A percentile compares a stretch with the other conserved stretches of the same genome.
Conservation (phyloP, 768 basidiomycete species). For the Boletellus sp. region DNA sequence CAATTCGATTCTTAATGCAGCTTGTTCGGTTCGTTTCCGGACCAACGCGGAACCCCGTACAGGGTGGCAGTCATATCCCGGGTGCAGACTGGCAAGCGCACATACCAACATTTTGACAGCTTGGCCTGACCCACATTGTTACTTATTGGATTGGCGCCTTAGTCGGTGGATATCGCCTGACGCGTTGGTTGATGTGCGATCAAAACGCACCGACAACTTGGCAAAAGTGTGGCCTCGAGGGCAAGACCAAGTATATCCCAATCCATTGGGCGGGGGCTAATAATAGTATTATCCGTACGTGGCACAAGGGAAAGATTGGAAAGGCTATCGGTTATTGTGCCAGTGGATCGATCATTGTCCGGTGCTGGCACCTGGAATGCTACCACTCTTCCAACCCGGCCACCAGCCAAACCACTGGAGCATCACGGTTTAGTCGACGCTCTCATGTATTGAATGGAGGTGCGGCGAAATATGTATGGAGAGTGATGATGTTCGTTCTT, state of each 20-base stretch:
- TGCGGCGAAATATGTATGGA: neutral
- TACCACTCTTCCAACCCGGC: neutral
- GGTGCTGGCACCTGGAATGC: neutral
- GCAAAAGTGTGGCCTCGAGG: neutral
- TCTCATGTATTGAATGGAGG: neutral
- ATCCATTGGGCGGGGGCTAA: neutral
- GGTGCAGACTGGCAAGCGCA: constrained; percentile 8
- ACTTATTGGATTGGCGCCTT: neutral
- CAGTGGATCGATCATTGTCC: neutral
- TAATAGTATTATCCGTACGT: no score
- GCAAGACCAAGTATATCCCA: neutral
- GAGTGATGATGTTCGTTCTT: neutral
- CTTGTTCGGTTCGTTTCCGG: constrained; percentile 5
- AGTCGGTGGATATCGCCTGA: neutral
- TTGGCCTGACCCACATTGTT: neutral
- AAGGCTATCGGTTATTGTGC: neutral
- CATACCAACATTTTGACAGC: constrained; percentile 9
- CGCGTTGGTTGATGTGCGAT: neutral
- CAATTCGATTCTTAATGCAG: constrained; percentile 3
- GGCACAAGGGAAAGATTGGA: neutral
- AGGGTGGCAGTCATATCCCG: neutral
- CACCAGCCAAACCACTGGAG: no score
- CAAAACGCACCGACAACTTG: neutral
- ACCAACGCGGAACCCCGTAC: neutral
- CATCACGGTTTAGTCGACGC: no score